These are phyloP conservation scores for Malus orientalis DNA, from an alignment of 306 rosid genomes.

Conservation along the genomic window DNA sequence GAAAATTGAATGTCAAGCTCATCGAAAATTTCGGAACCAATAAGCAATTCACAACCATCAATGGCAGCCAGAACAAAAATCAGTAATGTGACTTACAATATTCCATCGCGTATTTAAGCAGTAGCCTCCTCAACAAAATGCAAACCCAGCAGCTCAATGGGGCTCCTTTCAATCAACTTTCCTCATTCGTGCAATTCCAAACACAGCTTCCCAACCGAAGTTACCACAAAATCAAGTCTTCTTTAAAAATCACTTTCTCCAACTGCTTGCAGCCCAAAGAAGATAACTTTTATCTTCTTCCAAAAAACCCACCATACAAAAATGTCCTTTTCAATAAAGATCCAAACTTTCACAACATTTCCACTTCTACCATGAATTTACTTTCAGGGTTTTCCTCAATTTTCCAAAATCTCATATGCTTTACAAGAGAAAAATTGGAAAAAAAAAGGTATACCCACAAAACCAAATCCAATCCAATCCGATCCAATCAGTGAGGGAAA, in stretches of 20 bases:
- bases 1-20: slow-evolving; percentile 1
- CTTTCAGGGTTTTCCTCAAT: slow-evolving; percentile 1
- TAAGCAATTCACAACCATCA: background rate
- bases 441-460: slow-evolving; percentile 25
- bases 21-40: slow-evolving; percentile 10
- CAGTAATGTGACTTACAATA: background rate
- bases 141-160: slow-evolving; percentile 6
- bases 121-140: background rate
- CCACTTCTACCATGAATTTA: slow-evolving; percentile 1
- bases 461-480: slow-evolving; percentile 6
- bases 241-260: slow-evolving; percentile 1
- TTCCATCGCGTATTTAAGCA: slow-evolving; percentile 11
- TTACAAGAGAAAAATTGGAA: slow-evolving; percentile 16
- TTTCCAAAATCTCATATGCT: slow-evolving; percentile 13
- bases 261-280: slow-evolving; percentile 24
- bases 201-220: slow-evolving; percentile 3
- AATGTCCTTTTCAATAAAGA: slow-evolving; percentile 22
- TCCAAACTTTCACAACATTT: slow-evolving; percentile 18
- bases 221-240: slow-evolving; percentile 1
- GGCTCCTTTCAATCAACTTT: slow-evolving; percentile 14
- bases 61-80: background rate
- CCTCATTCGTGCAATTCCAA: slow-evolving; percentile 11
- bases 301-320: background rate
- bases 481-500: slow-evolving; percentile 5
- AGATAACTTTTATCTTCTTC: slow-evolving; percentile 6